Conservation (phyloP, 192 early-diverging fungal genomes). For the Entomortierella beljakovae region DNA sequence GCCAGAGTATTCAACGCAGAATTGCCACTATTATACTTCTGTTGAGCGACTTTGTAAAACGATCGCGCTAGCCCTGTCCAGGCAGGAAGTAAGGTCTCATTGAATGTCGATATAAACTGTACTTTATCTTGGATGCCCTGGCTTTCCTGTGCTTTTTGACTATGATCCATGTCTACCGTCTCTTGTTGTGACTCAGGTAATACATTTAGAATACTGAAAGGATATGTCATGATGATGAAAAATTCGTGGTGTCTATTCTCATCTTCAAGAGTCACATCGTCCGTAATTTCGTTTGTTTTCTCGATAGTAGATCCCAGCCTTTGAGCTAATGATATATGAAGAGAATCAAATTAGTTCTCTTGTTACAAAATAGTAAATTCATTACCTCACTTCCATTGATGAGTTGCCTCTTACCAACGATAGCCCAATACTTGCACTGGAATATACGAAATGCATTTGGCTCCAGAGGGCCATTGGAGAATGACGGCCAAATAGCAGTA, state of each 20-base stretch:
- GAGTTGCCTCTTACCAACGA: slow-evolving; percentile 35
- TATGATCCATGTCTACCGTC: neutral
- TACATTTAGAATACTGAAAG: slow-evolving; percentile 15
- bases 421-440: slow-evolving; percentile 41
- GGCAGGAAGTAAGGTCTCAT: slow-evolving; percentile 14
- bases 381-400: no score
- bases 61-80: slow-evolving; percentile 15
- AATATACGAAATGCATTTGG: slow-evolving; percentile 17
- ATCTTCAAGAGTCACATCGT: slow-evolving; percentile 4
- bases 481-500: slow-evolving; percentile 6
- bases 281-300: slow-evolving; percentile 24
- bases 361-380: no score
- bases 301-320: slow-evolving; percentile 19
- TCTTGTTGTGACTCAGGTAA: neutral
- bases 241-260: slow-evolving; percentile 5
- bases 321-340: slow-evolving; percentile 6
- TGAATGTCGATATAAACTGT: slow-evolving; percentile 8
- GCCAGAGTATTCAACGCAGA: slow-evolving; percentile 20
- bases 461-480: slow-evolving; percentile 4
- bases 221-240: slow-evolving; percentile 16
- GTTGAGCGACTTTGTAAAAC: slow-evolving; percentile 32
- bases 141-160: slow-evolving; percentile 8
- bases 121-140: neutral
- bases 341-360: neutral
- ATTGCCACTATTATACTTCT: slow-evolving; percentile 31